Evolutionary conservation across 148 eudicot species (phyloP), one percentile per base, ranked within the genome.

Genomic region (Nyssa sinensis): DNA sequence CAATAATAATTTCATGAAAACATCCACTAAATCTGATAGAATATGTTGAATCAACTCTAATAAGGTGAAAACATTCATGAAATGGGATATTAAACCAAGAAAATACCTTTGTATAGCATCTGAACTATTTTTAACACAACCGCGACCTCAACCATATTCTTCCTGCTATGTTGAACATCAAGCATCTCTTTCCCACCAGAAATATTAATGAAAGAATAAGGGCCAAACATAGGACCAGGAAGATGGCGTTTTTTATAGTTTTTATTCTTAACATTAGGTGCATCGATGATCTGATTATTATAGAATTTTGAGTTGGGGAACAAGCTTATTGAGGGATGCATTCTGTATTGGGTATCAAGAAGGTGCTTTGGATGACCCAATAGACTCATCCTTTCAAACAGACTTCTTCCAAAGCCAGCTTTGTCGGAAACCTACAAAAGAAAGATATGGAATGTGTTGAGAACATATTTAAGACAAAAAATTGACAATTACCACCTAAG

Each of bases 291-390:
- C 69, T 81, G 85, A 35, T 85, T 81, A 27, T 7, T 65, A 63
- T 89, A 87, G 63, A 89, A 86, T 21, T 77, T 76, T 11, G 62
- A 55, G 82, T 86, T 87, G 66, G 90, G 90, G 72, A 89, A 89
- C 7, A 77, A 71, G 66, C 90, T 89, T 21, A 89, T 89, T 17
- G 81, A 78, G 9, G 93, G 93, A 70, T 89, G 93, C 93, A 89
- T 89, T 61, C 93, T 73, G 88, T 89, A 89, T 30, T 89, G 90
- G 62, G n/a, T n/a, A n/a, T n/a, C n/a, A n/a, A n/a, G n/a, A n/a
- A n/a, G n/a, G n/a, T n/a, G n/a, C n/a, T n/a, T n/a, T n/a, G n/a
- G n/a, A 75, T 78, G 81, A 27, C 89, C 86, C 81, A 87, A 37
- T 19, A 64, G 69, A 74, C 86, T 87, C 66, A 89, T 57, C 67